Conservation (phyloP, 2,329 filamentous ascomycete species). For the Tympanopsis confertula region DNA sequence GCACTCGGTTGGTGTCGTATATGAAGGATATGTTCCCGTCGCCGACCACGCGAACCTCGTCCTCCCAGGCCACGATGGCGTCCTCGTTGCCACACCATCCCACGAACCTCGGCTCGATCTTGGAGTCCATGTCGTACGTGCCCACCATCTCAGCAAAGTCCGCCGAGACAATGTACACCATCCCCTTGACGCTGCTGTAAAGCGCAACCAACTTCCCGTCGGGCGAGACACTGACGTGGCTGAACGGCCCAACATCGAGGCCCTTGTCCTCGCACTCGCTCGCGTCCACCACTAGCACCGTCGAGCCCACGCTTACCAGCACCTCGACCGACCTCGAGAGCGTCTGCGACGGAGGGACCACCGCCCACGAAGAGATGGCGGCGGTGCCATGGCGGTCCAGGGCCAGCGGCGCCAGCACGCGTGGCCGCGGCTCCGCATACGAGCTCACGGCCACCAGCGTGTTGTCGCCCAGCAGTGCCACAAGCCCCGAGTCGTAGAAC, state of each 20-base stretch:
- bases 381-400: constrained; percentile 35
- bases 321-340: constrained; percentile 89
- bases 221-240: constrained; percentile 79
- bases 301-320: constrained; percentile 71
- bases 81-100: constrained; percentile 96
- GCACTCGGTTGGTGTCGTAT: constrained; percentile 84
- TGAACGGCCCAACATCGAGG: constrained; percentile 84
- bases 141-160: constrained; percentile 88
- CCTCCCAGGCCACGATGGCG: constrained; percentile 89
- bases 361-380: constrained; percentile 73
- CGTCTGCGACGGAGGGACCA: constrained; percentile 79
- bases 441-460: constrained; percentile 74
- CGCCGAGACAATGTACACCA: constrained; percentile 82
- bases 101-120: constrained; percentile 74
- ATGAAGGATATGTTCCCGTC: constrained; percentile 65
- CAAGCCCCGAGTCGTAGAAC: constrained; percentile 88
- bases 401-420: constrained; percentile 64
- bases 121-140: constrained; percentile 80
- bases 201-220: constrained; percentile 81
- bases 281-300: constrained; percentile 76
- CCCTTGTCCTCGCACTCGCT: constrained; percentile 83
- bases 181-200: constrained; percentile 67
- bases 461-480: constrained; percentile 82
- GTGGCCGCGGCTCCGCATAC: constrained; percentile 83
- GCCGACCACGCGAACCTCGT: constrained; percentile 88